Base-by-base conservation (phyloP, 2,329 filamentous ascomycete species). In the Coniochaeta prunicola region DNA sequence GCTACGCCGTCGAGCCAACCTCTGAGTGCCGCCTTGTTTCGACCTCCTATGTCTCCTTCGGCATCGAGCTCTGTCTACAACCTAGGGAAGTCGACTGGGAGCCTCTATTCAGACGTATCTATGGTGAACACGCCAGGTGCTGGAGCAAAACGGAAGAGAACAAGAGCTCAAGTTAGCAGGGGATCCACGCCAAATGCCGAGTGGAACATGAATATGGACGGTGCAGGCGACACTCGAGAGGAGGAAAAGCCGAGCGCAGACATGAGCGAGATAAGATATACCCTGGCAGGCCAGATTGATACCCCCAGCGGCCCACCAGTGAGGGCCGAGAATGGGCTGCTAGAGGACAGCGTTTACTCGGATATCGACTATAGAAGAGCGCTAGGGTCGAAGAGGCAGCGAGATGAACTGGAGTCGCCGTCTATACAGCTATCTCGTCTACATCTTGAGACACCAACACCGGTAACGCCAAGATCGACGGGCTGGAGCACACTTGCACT, bases 401-500 rank as follows among this genome's bases (percentile, higher is more conserved):
- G 71, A 40, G 69, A 73, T 7, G 74, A 76, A 7, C 48, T 69
- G 19, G 75, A 79, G 15, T 69, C 71, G 7, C 68, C 70, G 15
- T 64, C 68, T 8, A 62, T 65, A 13, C 66, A 62, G 36, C 67
- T 69, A 10, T 66, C 69, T 9, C 72, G 68, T 19, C 66, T 69
- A 19, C 68, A 75, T 1, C 71, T 74, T 61, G 64, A 64, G 36
- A 68, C 72, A 10, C 59, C 63, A 17, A 48, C 61, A n/a, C 56
- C 60, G 15, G 61, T 59, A 7, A 62, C 66, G 2, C 65, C 63
- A 30, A 65, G 61, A 24, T 45, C 66, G 0, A 71, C 72, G 15
- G 75, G 78, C 38, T 88, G 85, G 86, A 80, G 82, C 31, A 76
- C 76, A 19, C 73, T 83, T 55, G 81, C 88, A 5, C 75, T 90